A percentile compares a stretch with the other conserved stretches of the same genome.
These are phyloP conservation scores for Saturnispora dispora DNA, from an alignment of 805 yeast genomes.

Conservation along the genomic window DNA sequence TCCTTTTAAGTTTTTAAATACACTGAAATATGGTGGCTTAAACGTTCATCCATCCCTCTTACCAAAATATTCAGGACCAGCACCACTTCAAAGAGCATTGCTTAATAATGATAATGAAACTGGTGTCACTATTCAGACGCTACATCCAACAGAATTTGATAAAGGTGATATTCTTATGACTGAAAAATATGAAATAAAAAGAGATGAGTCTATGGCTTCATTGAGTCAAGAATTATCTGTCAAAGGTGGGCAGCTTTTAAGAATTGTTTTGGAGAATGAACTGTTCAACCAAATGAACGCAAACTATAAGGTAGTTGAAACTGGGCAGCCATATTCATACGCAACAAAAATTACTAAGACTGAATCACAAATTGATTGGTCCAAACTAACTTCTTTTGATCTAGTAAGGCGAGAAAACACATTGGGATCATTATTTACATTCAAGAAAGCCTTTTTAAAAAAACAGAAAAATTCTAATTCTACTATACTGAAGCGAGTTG, in stretches of 20 bases:
- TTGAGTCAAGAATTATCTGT: slow-evolving; percentile 46
- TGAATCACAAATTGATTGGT: slow-evolving; percentile 43
- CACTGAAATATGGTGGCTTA: slow-evolving; percentile 55
- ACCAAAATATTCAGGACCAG: slow-evolving; percentile 78
- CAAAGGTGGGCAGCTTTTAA: slow-evolving; percentile 54
- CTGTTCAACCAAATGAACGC: slow-evolving; percentile 19
- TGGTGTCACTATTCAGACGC: slow-evolving; percentile 83
- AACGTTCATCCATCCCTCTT: slow-evolving; percentile 90
- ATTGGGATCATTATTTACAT: slow-evolving; percentile 48
- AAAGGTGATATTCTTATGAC: slow-evolving; percentile 62
- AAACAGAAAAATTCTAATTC: slow-evolving; percentile 1
- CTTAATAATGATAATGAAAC: slow-evolving; percentile 52
- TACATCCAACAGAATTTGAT: slow-evolving; percentile 85
- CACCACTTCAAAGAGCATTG: slow-evolving; percentile 79
- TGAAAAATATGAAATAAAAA: slow-evolving; percentile 33
- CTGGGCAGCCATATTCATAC: slow-evolving; percentile 34
- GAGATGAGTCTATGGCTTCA: slow-evolving; percentile 35
- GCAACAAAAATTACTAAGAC: slow-evolving; percentile 47
- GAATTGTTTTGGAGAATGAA: slow-evolving; percentile 31
- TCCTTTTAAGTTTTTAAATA: slow-evolving; percentile 47
- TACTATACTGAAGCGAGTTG: slow-evolving; percentile 31
- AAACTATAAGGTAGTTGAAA: slow-evolving; percentile 13
- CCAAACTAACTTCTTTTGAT: slow-evolving; percentile 25
- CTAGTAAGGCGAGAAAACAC: slow-evolving; percentile 39
- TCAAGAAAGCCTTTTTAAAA: slow-evolving; percentile 30